Conservation (phyloP, 768 basidiomycete genomes). For the Boletus barrowsii region DNA sequence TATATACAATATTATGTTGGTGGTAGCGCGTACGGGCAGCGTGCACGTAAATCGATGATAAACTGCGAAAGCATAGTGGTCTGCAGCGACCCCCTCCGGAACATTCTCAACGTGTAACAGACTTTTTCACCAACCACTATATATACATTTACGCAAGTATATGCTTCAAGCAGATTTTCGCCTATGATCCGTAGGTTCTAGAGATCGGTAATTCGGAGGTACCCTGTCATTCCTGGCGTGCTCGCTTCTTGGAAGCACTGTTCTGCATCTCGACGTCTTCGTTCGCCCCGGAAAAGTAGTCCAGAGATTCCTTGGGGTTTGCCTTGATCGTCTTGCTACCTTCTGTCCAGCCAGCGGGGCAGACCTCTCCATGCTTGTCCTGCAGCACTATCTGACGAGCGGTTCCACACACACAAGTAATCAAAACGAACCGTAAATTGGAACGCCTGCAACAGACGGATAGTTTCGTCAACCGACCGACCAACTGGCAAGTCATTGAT, state of each 20-base stretch:
- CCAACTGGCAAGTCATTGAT: slow-evolving; percentile 93
- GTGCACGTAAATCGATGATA: no score
- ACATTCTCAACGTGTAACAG: neutral
- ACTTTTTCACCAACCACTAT: neutral
- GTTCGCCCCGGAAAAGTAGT: slow-evolving; percentile 56
- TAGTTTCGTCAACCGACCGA: slow-evolving; percentile 91
- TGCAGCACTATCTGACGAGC: neutral
- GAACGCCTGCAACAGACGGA: slow-evolving; percentile 91
- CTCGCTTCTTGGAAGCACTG: slow-evolving; percentile 52
- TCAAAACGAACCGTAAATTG: slow-evolving; percentile 67
- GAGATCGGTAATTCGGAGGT: neutral
- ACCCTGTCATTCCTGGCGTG: slow-evolving; percentile 43
- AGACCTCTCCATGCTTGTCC: slow-evolving; percentile 91
- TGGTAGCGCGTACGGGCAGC: no score
- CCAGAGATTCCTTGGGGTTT: slow-evolving; percentile 66
- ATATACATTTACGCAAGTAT: neutral
- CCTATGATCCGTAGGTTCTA: neutral
- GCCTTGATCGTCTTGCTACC: slow-evolving; percentile 81
- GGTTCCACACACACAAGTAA: neutral
- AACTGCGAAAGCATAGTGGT: no score
- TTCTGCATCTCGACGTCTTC: slow-evolving; percentile 34
- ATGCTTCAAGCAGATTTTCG: neutral
- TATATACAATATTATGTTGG: neutral
- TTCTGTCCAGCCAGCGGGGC: slow-evolving; percentile 88
- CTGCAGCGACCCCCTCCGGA: no score